Percentiles rank a stretch among this genome's conserved stretches.
These are phyloP conservation scores for Rhodofomes roseus DNA, from an alignment of 1,284 basidiomycete genomes.

Conservation along the genomic window DNA sequence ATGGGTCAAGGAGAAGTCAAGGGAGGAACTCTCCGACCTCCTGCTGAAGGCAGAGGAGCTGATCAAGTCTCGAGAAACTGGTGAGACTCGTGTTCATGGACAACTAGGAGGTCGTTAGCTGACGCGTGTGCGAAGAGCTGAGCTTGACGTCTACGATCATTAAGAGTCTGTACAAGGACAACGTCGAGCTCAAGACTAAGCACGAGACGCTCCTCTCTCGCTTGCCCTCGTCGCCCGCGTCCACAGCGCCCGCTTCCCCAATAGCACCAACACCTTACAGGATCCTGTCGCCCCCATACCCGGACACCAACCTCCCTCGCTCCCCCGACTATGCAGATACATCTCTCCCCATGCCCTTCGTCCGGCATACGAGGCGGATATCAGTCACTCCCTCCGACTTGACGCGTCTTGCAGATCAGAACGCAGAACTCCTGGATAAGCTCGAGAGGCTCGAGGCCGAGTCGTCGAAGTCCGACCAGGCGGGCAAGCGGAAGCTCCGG, in stretches of 20 bases:
- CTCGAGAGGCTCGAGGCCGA: slow-evolving; percentile 74
- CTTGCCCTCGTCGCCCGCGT: slow-evolving; percentile 33
- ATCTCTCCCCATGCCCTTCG: slow-evolving; percentile 24
- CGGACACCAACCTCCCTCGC: slow-evolving; percentile 30
- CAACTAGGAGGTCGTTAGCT: too few relatives aligned
- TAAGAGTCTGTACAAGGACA: slow-evolving; percentile 67
- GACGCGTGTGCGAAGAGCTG: slow-evolving; percentile 65
- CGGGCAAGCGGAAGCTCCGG: slow-evolving; percentile 64
- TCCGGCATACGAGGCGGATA: slow-evolving; percentile 46
- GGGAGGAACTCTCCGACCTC: slow-evolving; percentile 66
- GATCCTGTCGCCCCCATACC: slow-evolving; percentile 26
- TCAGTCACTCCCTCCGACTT: slow-evolving; percentile 70
- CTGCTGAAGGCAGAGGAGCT: slow-evolving; percentile 66
- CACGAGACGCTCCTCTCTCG: slow-evolving; percentile 65
- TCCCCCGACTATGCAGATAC: slow-evolving; percentile 29
- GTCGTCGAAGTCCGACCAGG: slow-evolving; percentile 58
- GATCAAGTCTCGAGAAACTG: slow-evolving; percentile 73
- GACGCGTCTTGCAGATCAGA: slow-evolving; percentile 71
- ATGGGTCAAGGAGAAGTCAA: slow-evolving; percentile 60
- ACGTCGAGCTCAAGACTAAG: slow-evolving; percentile 61
- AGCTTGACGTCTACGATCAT: slow-evolving; percentile 62
- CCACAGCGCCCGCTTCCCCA: slow-evolving; percentile 19
- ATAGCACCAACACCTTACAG: slow-evolving; percentile 12
- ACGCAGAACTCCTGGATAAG: slow-evolving; percentile 72
- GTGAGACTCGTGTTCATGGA: slow-evolving; percentile 31